Base-by-base conservation (phyloP, 352 stramenopile species). In the Phytophthora ramorum region DNA sequence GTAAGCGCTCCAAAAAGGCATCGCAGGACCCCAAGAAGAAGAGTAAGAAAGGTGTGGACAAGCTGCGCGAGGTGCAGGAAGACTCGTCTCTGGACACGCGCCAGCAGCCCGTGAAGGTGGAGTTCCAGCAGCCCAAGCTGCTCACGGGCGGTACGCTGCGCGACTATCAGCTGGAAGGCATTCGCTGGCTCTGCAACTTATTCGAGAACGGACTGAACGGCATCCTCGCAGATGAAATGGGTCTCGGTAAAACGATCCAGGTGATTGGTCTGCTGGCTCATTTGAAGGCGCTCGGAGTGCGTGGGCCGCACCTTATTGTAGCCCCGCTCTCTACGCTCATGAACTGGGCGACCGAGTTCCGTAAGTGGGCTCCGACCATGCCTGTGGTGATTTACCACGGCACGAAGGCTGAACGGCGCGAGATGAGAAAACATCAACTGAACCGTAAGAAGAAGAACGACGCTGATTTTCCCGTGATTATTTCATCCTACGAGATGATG, bases 311-410 rank as follows among this genome's bases (percentile, higher is more conserved):
- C 73, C 79, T 99, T 7, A 90, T 99, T 46, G 91, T 99, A 17
- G 98, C 97, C 24, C 98, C 98, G 14, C 82, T 99, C 7, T 99
- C 96, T 19, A 99, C 98, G 26, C 83, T 99, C 32, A 87, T 93
- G 35, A 99, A 99, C 78, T 99, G 98, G 98, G 73, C 99, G 34
- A 81, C 97, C 9, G 89, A 96, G 70, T 96, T 96, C 63, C 62
- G 66, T 28, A 90, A 90, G 63, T 95, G 82, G 79, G 71, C 82
- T 24, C 89, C 89, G 3, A 79, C 81, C 50, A 93, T 99, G 48
- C 98, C 99, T 37, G 95, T 89, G 7, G 82, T 99, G 28, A 90
- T 99, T 4, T 99, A 99, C 73, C 97, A 99, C 75, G 98, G 98
- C 17, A 95, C 73, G 0, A 79, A 71, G 8, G 47, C 75, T 12